Evolutionary conservation across 2,329 filamentous ascomycete genomes (phyloP), one percentile per base, ranked within the genome.

Genomic region (Paecilomyces niveus): DNA sequence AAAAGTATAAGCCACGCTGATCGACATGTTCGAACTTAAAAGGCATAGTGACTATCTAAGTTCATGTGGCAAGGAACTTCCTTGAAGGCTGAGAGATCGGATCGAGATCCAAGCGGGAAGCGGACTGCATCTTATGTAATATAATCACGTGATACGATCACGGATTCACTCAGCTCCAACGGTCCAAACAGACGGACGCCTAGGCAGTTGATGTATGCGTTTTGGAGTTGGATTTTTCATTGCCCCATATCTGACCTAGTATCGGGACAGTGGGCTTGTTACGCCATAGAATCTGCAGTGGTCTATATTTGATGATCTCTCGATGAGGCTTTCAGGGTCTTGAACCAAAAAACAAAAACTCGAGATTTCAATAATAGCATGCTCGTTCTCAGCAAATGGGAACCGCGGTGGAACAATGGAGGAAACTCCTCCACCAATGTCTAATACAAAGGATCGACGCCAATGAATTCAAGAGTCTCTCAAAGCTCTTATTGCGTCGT

Each of bases 391-490:
- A 53, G 49, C 53, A 45, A 39, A 68, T 64, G 65, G 65, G 65
- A 54, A 63, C 68, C 56, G 61, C 68, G 54, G 68, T 70, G 62
- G 54, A 62, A n/a, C 71, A 74, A 69, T 75, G 73, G 73, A 69
- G 63, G 62, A 67, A 65, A 57, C 72, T 75, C 63, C 64, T 75
- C 68, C 65, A 68, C 54, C 68, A 68, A 62, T 74, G 73, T 64
- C 61, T 75, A 57, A 65, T 68, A 58, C 69, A 70, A 59, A 72
- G 73, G 31, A 68, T 74, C 55, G 73, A 73, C 58, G 70, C 68
- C 10, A 64, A 68, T 21, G 72, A 76, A 53, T 77, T 77, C 65
- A 69, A 66, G 51, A 66, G 68, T 35, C 65, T 77, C 18, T 68
- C 68, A n/a, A 69, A 68, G 45, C 57, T 76, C 24, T 66, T 77